phyloP scores from a whole-genome alignment of 2,329 filamentous ascomycete species.

The Pseudopithomyces maydicus region DNA sequence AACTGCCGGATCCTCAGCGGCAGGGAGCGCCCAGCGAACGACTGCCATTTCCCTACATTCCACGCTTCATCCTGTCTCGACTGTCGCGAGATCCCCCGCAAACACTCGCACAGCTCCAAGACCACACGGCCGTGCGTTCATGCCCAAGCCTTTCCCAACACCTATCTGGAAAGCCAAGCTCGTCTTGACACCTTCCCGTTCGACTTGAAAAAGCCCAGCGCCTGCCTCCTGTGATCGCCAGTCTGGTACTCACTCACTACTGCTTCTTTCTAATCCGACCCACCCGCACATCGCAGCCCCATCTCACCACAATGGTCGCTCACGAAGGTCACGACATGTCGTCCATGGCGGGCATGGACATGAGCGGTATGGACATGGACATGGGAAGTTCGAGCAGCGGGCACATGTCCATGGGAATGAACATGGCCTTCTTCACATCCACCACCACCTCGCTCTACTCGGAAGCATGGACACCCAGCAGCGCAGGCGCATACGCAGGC shows the following conservation, averaged over 20 bases:
- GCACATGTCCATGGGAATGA: conserved; percentile 47
- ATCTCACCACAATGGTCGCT: conserved; percentile 34
- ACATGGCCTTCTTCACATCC: conserved; percentile 68
- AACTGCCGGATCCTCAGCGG: not conserved
- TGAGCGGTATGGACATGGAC: conserved; percentile 10
- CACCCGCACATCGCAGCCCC: conserved; percentile 3
- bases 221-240: conserved; percentile 21
- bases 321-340: conserved; percentile 34
- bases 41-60: conserved; percentile 27
- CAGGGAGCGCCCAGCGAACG: conserved; percentile 9
- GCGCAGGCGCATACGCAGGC: conserved; percentile 75
- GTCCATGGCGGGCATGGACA: conserved; percentile 19
- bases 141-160: conserved; percentile 23
- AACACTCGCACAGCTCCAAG: conserved; percentile 17
- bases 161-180: conserved; percentile 21
- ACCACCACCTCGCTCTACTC: conserved; percentile 70
- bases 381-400: conserved; percentile 26
- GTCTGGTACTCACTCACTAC: conserved; percentile 41
- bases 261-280: conserved; percentile 6
- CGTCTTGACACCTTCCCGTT: not conserved
- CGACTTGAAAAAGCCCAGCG: conserved; percentile 6
- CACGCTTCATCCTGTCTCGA: conserved; percentile 41
- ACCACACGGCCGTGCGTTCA: conserved; percentile 30
- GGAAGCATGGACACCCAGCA: conserved; percentile 72
- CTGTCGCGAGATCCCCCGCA: conserved; percentile 40